Percentiles rank a stretch among this genome's conserved stretches.
Evolutionary conservation across 1,284 basidiomycete genomes (phyloP).

Genomic region (Veloboletus limbatus): DNA sequence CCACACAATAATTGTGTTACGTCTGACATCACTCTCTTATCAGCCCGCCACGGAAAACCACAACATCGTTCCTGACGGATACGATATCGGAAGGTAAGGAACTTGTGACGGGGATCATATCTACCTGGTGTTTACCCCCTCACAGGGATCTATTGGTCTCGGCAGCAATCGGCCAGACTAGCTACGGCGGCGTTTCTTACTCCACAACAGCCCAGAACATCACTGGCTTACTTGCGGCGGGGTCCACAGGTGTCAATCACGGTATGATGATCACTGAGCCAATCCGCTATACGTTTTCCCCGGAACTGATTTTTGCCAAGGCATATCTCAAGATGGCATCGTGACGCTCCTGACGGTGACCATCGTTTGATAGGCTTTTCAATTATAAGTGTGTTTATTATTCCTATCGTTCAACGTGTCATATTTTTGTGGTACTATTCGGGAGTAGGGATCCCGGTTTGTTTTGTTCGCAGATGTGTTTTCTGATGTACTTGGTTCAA

Average conservation of each 20-base stretch:
- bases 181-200: slow-evolving; percentile 47
- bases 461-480: no score
- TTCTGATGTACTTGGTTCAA: no score
- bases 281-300: no score
- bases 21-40: neutral
- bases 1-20: neutral
- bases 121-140: no score
- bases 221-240: slow-evolving; percentile 13
- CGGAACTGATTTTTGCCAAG: slow-evolving; percentile 2
- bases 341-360: slow-evolving; percentile 18
- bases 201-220: slow-evolving; percentile 42
- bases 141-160: slow-evolving; percentile 43
- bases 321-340: slow-evolving; percentile 12
- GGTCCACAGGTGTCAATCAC: slow-evolving; percentile 19
- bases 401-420: no score
- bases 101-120: neutral
- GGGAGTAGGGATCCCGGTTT: no score
- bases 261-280: slow-evolving; percentile 7
- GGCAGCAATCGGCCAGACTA: slow-evolving; percentile 44
- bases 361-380: neutral
- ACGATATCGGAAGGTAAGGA: slow-evolving; percentile 45
- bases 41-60: slow-evolving; percentile 43
- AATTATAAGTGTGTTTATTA: no score
- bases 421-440: no score
- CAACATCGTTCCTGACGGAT: slow-evolving; percentile 51